A percentile compares a stretch with the other conserved stretches of the same genome.
Evolutionary conservation across 2,329 filamentous ascomycete species (phyloP).

Genomic region (Aspergillus luchuensis): DNA sequence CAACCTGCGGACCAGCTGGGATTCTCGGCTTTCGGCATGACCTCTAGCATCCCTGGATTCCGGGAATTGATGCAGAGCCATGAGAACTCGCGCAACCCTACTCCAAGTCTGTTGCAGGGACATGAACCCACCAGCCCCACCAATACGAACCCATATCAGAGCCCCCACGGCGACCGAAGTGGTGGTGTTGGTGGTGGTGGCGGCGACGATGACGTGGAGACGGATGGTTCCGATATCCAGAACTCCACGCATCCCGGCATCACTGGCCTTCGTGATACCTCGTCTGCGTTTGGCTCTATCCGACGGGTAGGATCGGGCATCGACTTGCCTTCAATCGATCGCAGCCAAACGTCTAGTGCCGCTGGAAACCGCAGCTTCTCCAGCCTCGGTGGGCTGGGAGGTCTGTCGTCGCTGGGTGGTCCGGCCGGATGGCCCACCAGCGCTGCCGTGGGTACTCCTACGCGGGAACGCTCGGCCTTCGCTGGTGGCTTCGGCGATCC

Average conservation of each 20-base stretch:
- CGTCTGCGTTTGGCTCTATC: constrained; percentile 57
- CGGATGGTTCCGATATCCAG: constrained; percentile 57
- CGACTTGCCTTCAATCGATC: constrained; percentile 69
- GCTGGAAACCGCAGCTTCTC: constrained; percentile 72
- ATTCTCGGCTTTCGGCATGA: constrained; percentile 64
- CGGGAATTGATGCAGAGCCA: constrained; percentile 60
- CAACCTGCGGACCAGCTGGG: constrained; percentile 57
- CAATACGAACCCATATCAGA: constrained; percentile 94
- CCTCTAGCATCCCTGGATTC: constrained; percentile 58
- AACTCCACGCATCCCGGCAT: constrained; percentile 55
- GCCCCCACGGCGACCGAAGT: constrained; percentile 73
- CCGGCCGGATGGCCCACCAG: constrained; percentile 55
- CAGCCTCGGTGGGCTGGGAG: constrained; percentile 55
- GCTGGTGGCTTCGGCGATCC: constrained; percentile 57
- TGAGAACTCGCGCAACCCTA: constrained; percentile 60
- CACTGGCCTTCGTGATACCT: constrained; percentile 55
- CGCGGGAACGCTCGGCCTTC: constrained; percentile 56
- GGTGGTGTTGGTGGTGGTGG: constrained; percentile 44
- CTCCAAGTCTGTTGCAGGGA: constrained; percentile 51
- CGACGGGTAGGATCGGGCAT: constrained; percentile 57
- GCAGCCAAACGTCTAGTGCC: constrained; percentile 89
- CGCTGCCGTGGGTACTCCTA: constrained; percentile 74
- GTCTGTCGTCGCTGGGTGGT: constrained; percentile 57
- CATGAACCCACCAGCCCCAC: constrained; percentile 83
- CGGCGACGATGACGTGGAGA: constrained; percentile 61